Conservation (phyloP, 2,329 filamentous ascomycete species). For the Nothomitra cinnamomea region DNA sequence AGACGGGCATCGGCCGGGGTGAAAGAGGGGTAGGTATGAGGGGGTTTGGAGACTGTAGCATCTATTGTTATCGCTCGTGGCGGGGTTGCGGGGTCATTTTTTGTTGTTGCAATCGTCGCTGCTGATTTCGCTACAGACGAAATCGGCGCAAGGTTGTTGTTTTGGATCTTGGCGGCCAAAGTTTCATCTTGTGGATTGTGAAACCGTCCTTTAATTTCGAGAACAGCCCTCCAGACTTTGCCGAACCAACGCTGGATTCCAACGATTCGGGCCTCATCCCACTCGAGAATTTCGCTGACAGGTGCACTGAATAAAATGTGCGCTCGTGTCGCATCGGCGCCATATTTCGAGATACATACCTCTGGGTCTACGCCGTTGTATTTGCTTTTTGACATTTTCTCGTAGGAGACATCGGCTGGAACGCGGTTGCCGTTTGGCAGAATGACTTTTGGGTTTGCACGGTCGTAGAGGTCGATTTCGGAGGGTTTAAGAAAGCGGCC, state of each 20-base stretch:
- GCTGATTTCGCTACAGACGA: no score
- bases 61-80: slow-evolving; percentile 11
- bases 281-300: slow-evolving; percentile 67
- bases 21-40: slow-evolving; percentile 11
- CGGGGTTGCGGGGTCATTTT: no score
- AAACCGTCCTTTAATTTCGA: slow-evolving; percentile 11
- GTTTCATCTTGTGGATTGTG: background rate
- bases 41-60: slow-evolving; percentile 13
- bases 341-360: slow-evolving; percentile 53
- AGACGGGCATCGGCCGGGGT: slow-evolving; percentile 25
- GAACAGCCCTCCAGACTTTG: slow-evolving; percentile 44
- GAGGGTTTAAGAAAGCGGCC: slow-evolving; percentile 61
- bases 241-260: slow-evolving; percentile 70
- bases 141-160: background rate
- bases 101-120: no score
- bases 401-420: slow-evolving; percentile 46
- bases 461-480: slow-evolving; percentile 47
- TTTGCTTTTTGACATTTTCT: slow-evolving; percentile 95
- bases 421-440: slow-evolving; percentile 34
- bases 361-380: slow-evolving; percentile 79
- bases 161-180: background rate
- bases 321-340: slow-evolving; percentile 67
- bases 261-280: slow-evolving; percentile 69
- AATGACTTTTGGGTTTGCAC: slow-evolving; percentile 38
- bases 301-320: slow-evolving; percentile 84